These are phyloP conservation scores for Nitzschia palea DNA, from an alignment of 108 stramenopile genomes.

Conservation along the genomic window DNA sequence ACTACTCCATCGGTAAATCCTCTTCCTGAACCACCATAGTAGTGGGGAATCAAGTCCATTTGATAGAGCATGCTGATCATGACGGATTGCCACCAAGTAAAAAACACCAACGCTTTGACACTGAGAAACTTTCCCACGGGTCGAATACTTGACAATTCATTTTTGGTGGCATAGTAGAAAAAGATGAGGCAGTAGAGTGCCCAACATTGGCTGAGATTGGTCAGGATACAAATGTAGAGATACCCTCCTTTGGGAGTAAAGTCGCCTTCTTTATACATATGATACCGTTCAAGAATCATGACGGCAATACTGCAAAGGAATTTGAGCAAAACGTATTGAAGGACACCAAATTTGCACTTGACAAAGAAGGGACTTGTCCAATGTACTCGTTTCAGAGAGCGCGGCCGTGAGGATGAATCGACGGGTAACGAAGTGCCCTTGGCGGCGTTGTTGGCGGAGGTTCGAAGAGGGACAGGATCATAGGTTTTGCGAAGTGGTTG, in stretches of 20 bases:
- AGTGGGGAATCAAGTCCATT: slow-evolving; percentile 83
- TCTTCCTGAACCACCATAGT: slow-evolving; percentile 20
- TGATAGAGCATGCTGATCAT: slow-evolving; percentile 80
- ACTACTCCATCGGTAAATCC: background rate
- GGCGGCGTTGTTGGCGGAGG: background rate
- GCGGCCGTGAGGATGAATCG: background rate
- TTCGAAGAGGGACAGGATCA: background rate
- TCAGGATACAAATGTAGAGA: slow-evolving; percentile 85
- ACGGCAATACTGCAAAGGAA: slow-evolving; percentile 53
- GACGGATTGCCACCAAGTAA: slow-evolving; percentile 95
- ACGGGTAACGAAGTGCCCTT: background rate
- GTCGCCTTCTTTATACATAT: slow-evolving; percentile 89
- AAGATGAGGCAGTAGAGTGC: slow-evolving; percentile 95
- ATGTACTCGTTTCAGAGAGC: slow-evolving; percentile 66
- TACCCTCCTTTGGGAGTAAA: slow-evolving; percentile 80
- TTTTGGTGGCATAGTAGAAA: slow-evolving; percentile 92
- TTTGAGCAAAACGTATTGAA: slow-evolving; percentile 95
- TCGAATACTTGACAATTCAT: slow-evolving; percentile 85
- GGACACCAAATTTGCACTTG: slow-evolving; percentile 85
- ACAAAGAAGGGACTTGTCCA: slow-evolving; percentile 88
- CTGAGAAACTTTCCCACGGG: slow-evolving; percentile 95
- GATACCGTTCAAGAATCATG: slow-evolving; percentile 65
- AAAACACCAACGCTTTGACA: slow-evolving; percentile 95
- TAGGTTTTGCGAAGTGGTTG: slow-evolving; percentile 68
- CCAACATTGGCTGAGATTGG: slow-evolving; percentile 93